Evolutionary conservation across 306 rosid genomes (phyloP), one percentile per base, ranked within the genome.

Genomic region (Urtica urens): DNA sequence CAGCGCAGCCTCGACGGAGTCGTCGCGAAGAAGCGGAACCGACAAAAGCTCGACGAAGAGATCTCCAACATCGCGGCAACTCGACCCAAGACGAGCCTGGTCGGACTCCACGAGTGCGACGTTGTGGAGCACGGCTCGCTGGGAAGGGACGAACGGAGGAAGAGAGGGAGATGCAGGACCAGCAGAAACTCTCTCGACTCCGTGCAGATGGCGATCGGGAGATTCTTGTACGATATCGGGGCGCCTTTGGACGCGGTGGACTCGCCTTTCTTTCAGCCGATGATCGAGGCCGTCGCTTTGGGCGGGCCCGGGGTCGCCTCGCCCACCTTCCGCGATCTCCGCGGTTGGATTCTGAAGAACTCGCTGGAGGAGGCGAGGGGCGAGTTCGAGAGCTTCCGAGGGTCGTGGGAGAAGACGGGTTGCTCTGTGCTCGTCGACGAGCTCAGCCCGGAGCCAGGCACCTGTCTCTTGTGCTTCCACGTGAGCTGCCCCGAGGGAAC

Each of bases 161-260:
- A 80, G 64, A 74, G 72, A 58, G 72, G 68, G 35, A 83, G 75
- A 62, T 72, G 66, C 30, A 78, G 65, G 76, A 73, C 47, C 53
- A 46, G 50, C 53, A 43, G 55, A 49, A 25, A 63, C 37, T 73
- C 66, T 22, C 60, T 60, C 47, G 94, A 73, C 34, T 49, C 35
- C 68, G 63, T 83, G 57, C 70, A 69, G 47, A 65, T 80, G 93
- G 96, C 94, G 4, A 72, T 87, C 57, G 96, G 88, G 29, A 49
- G 86, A 70, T 87, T 87, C 72, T 70, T 87, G 60, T 87, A 67
- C 62, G 96, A 80, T 59, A 71, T 87, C 55, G 96, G 96, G 51
- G 94, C 93, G 5, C 75, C 81, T 73, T 57, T 60, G 20, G 88
- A 83, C 60, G 94, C 87, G 7, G 94, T 76, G 59, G 78, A 83